Evolutionary conservation across 768 basidiomycete species (phyloP).

Genomic region (Hortiboletus campestris): DNA sequence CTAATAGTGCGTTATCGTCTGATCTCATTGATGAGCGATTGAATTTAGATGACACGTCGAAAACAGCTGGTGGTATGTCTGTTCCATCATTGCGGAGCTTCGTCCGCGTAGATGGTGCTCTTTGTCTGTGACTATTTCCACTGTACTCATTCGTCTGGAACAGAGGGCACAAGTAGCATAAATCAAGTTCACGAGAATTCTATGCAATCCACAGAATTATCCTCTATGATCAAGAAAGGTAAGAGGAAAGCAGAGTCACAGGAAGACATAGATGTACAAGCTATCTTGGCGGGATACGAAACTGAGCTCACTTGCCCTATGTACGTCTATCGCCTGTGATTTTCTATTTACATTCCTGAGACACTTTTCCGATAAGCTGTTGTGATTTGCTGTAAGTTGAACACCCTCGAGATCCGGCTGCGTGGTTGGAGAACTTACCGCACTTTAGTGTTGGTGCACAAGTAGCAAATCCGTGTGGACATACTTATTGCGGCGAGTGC

Average conservation of each 20-base stretch:
- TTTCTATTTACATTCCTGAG: not conserved
- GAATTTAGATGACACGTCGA: not conserved
- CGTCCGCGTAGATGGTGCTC: not conserved
- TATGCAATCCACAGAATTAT: not conserved
- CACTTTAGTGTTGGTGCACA: slow-evolving; percentile 57
- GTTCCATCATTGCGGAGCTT: not conserved
- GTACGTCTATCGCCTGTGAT: slow-evolving; percentile 41
- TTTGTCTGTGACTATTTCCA: not conserved
- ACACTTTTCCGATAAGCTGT: slow-evolving; percentile 48
- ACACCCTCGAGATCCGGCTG: not conserved
- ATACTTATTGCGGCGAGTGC: slow-evolving; percentile 70
- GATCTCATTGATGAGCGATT: not conserved
- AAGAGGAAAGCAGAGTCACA: slow-evolving; percentile 39
- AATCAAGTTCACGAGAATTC: slow-evolving; percentile 2
- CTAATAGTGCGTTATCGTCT: slow-evolving; percentile 8
- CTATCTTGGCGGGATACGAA: slow-evolving; percentile 49
- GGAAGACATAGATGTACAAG: slow-evolving; percentile 24
- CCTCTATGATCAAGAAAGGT: slow-evolving; percentile 38
- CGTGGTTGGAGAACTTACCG: not conserved
- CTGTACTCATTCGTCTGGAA: slow-evolving; percentile 7
- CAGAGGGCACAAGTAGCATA: not conserved
- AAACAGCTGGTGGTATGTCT: slow-evolving; percentile 18
- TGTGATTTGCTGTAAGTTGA: slow-evolving; percentile 63
- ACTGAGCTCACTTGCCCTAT: slow-evolving; percentile 71
- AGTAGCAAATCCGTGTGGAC: slow-evolving; percentile 69